These are phyloP conservation scores for Pleurotus giganteus DNA, from an alignment of 768 basidiomycete species.

Conservation along the genomic window DNA sequence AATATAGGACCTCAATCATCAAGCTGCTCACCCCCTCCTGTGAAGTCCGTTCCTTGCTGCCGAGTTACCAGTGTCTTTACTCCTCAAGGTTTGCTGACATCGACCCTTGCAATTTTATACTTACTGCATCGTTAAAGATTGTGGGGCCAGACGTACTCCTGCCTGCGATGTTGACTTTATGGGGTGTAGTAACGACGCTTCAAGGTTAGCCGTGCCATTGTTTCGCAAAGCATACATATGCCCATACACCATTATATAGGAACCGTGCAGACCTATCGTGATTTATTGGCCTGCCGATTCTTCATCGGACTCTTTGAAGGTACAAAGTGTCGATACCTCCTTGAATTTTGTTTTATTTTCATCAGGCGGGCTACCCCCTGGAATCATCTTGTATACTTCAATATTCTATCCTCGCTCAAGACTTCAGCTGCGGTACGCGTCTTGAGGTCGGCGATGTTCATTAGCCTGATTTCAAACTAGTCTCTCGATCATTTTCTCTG, in stretches of 20 bases:
- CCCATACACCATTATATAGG: conserved; percentile 28
- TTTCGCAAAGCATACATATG: neutral
- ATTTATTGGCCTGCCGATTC: conserved; percentile 48
- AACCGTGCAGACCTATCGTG: conserved; percentile 42
- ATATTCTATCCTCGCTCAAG: conserved; percentile 52
- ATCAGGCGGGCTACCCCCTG: conserved; percentile 47
- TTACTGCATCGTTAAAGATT: conserved; percentile 19
- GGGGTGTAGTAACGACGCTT: conserved; percentile 63
- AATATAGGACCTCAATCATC: too few species aligned
- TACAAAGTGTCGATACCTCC: neutral
- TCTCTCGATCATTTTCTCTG: conserved; percentile 5
- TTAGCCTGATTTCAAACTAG: conserved; percentile 20
- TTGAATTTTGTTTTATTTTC: neutral
- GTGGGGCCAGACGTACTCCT: conserved; percentile 57
- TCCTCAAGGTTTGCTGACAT: conserved; percentile 43
- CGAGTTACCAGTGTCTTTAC: conserved; percentile 60
- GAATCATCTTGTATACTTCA: conserved; percentile 57
- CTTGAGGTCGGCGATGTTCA: neutral
- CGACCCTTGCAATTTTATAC: neutral
- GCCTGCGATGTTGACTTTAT: conserved; percentile 59
- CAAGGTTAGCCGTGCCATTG: conserved; percentile 43
- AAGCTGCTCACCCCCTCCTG: too few species aligned
- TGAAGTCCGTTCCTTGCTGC: conserved; percentile 47
- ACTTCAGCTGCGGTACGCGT: conserved; percentile 28
- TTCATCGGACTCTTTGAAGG: conserved; percentile 53